Percentiles rank a stretch among this genome's conserved stretches.
Evolutionary conservation across 75 land plant species (phyloP).

Genomic region (Isoetes taiwanensis): DNA sequence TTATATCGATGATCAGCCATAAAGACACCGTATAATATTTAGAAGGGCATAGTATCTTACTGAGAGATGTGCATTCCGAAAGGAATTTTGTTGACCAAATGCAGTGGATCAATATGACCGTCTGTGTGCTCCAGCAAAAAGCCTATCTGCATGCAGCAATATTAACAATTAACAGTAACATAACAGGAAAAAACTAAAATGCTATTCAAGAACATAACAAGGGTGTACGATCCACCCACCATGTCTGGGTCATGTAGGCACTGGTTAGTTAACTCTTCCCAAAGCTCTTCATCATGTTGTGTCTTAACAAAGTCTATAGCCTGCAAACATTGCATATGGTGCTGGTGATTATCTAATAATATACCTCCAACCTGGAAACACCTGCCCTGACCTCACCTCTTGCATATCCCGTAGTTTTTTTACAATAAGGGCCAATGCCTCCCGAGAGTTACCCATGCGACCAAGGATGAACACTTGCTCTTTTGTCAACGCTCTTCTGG

Average conservation of each 20-base stretch:
- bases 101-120: constrained; percentile 94
- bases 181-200: neutral
- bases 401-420: constrained; percentile 79
- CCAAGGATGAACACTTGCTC: constrained; percentile 92
- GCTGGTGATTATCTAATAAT: too few relatives aligned
- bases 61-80: constrained; percentile 77
- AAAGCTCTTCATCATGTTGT: constrained; percentile 89
- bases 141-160: constrained; percentile 49
- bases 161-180: too few relatives aligned
- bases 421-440: constrained; percentile 80
- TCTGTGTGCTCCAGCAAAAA: constrained; percentile 88
- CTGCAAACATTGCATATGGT: constrained; percentile 47
- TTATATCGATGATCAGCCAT: too few relatives aligned
- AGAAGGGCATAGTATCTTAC: too few relatives aligned
- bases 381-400: constrained; percentile 48
- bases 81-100: constrained; percentile 77
- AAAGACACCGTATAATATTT: too few relatives aligned
- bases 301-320: constrained; percentile 86
- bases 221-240: constrained; percentile 26
- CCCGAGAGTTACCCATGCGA: constrained; percentile 85
- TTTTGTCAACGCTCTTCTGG: constrained; percentile 51
- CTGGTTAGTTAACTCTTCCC: constrained; percentile 90
- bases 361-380: too few relatives aligned
- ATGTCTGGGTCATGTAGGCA: constrained; percentile 85
- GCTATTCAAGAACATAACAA: neutral